Percentiles rank a stretch among this genome's conserved stretches.
Evolutionary conservation across 2,329 filamentous ascomycete species (phyloP).

Genomic region (Trichoderma sp.): DNA sequence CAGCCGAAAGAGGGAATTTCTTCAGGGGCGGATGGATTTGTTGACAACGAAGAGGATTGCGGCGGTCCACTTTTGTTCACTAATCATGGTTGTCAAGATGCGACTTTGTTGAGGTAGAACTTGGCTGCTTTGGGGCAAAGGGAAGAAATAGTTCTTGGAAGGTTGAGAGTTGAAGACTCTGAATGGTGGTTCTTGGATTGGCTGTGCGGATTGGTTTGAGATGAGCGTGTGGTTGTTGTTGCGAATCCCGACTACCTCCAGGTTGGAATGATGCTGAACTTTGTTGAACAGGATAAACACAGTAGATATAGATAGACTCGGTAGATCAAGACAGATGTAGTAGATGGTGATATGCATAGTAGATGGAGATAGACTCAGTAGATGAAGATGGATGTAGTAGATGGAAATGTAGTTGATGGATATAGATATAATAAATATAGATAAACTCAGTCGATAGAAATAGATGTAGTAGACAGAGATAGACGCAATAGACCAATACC

Average conservation of each 20-base stretch:
- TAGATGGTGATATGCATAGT: neutral
- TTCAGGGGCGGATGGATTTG: neutral
- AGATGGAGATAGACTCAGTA: neutral
- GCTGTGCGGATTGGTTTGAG: neutral
- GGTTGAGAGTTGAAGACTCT: neutral
- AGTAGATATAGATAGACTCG: neutral
- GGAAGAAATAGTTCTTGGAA: neutral
- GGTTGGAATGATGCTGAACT: neutral
- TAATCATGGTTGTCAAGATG: neutral
- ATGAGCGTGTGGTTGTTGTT: neutral
- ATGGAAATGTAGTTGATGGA: no score
- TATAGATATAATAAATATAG: no score
- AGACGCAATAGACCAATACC: neutral
- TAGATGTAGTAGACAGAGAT: neutral
- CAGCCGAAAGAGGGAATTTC: neutral
- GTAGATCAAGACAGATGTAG: neutral
- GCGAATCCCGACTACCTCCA: neutral
- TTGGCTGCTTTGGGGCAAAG: neutral
- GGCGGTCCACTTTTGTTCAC: neutral
- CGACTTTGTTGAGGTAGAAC: neutral
- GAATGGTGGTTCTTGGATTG: neutral
- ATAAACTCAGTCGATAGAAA: neutral
- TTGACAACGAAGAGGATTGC: neutral
- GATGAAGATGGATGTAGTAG: neutral
- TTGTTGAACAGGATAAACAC: neutral